Conservation (phyloP, 108 stramenopile genomes). For the Pseudonitzschia multistriata region DNA sequence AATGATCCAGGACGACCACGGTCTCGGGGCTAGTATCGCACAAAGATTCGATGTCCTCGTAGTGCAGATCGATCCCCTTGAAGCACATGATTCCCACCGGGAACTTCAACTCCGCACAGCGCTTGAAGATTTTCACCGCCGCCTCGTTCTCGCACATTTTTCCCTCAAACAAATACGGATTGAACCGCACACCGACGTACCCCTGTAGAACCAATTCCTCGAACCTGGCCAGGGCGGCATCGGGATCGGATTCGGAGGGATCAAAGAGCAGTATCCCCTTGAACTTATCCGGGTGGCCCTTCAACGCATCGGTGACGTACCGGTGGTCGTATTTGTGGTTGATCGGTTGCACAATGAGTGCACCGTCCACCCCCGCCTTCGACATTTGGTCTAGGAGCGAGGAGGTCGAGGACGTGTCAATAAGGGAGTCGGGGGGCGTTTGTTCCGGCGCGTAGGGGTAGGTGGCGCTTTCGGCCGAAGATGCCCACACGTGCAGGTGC, state of each 20-base stretch:
- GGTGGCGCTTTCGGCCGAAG: slow-evolving; percentile 38
- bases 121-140: slow-evolving; percentile 57
- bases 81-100: slow-evolving; percentile 91
- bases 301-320: slow-evolving; percentile 66
- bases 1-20: slow-evolving; percentile 76
- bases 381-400: slow-evolving; percentile 67
- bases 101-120: slow-evolving; percentile 75
- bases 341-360: slow-evolving; percentile 88
- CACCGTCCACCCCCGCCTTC: slow-evolving; percentile 71
- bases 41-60: slow-evolving; percentile 62
- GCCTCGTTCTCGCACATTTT: slow-evolving; percentile 31
- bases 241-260: slow-evolving; percentile 50
- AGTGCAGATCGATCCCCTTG: slow-evolving; percentile 76
- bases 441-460: slow-evolving; percentile 66
- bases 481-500: slow-evolving; percentile 87
- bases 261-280: slow-evolving; percentile 86
- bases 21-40: slow-evolving; percentile 66
- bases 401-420: slow-evolving; percentile 45
- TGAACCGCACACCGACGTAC: slow-evolving; percentile 85
- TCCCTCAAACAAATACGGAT: slow-evolving; percentile 81
- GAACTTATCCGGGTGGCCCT: slow-evolving; percentile 63
- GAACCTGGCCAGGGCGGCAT: slow-evolving; percentile 58
- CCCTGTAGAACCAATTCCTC: slow-evolving; percentile 73
- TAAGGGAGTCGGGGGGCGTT: slow-evolving; percentile 61
- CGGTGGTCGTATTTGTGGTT: slow-evolving; percentile 89